A percentile compares a stretch with the other conserved stretches of the same genome.
These are phyloP conservation scores for Alternaria gansuensis DNA, from an alignment of 2,329 filamentous ascomycete species.

Conservation along the genomic window DNA sequence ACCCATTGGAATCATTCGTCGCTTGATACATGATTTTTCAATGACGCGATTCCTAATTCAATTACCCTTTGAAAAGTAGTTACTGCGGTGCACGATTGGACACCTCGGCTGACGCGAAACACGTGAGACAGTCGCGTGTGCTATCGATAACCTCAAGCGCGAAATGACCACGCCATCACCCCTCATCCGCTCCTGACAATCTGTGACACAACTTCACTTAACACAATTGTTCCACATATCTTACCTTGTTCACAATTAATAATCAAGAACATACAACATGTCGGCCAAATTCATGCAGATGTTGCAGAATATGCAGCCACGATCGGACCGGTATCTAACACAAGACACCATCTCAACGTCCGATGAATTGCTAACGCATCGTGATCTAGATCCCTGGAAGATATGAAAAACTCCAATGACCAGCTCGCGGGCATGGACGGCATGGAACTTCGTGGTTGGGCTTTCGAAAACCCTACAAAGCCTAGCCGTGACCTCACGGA, in stretches of 20 bases:
- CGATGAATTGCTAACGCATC: not conserved
- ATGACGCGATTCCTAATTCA: not conserved
- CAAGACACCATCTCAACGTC: not conserved
- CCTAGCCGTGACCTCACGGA: slow-evolving; percentile 26
- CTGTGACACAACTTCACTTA: not conserved
- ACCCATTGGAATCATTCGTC: not conserved
- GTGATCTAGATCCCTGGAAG: slow-evolving; percentile 15
- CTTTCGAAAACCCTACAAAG: slow-evolving; percentile 13
- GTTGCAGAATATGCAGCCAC: slow-evolving; percentile 25
- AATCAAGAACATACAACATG: slow-evolving; percentile 19
- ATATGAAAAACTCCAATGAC: slow-evolving; percentile 21
- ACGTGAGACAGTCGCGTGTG: slow-evolving; percentile 2
- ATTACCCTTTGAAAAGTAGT: not conserved
- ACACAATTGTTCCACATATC: not conserved
- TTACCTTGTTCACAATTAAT: too few relatives aligned
- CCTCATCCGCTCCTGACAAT: not conserved
- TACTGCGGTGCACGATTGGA: not conserved
- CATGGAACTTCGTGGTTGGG: slow-evolving; percentile 30
- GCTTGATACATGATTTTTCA: not conserved
- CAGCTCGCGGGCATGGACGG: slow-evolving; percentile 26
- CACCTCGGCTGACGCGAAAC: slow-evolving; percentile 3
- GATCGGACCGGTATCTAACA: slow-evolving; percentile 13
- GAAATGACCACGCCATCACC: slow-evolving; percentile 9
- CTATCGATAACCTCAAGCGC: slow-evolving; percentile 10
- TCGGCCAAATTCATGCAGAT: slow-evolving; percentile 25